Evolutionary conservation across 2,329 filamentous ascomycete genomes (phyloP).

Genomic region (Lachnellula suecica): DNA sequence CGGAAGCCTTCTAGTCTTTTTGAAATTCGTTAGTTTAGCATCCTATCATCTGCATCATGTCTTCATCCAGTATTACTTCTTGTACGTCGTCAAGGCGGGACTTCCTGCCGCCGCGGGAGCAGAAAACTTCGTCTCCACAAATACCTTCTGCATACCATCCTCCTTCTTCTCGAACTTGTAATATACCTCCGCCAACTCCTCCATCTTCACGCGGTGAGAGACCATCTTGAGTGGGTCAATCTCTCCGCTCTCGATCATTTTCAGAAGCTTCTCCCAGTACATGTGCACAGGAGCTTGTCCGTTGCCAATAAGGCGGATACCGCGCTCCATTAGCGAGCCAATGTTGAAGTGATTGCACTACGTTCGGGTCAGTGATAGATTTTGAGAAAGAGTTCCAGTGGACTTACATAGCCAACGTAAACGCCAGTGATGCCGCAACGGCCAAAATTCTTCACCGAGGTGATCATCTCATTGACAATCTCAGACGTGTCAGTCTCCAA

Average conservation of each 20-base stretch:
- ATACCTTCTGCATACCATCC: conserved; percentile 81
- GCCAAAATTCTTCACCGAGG: conserved; percentile 69
- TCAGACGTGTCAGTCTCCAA: conserved; percentile 84
- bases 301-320: conserved; percentile 73
- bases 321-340: conserved; percentile 78
- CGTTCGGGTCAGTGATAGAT: background rate
- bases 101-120: conserved; percentile 43
- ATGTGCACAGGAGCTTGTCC: conserved; percentile 73
- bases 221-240: conserved; percentile 80
- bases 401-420: conserved; percentile 57
- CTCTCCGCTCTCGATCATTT: conserved; percentile 62
- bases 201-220: conserved; percentile 72
- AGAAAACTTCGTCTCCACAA: conserved; percentile 58
- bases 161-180: conserved; percentile 59
- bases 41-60: background rate
- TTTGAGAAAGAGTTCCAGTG: background rate
- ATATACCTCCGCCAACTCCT: conserved; percentile 70
- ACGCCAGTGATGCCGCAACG: conserved; percentile 76
- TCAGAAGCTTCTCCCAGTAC: conserved; percentile 79
- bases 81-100: conserved; percentile 43
- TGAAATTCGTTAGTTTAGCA: too few relatives aligned
- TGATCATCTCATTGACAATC: conserved; percentile 77
- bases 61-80: conserved; percentile 10
- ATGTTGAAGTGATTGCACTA: conserved; percentile 31
- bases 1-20: too few relatives aligned